Evolutionary conservation across 1,284 basidiomycete species (phyloP).

Genomic region (Pholiota adiposa): DNA sequence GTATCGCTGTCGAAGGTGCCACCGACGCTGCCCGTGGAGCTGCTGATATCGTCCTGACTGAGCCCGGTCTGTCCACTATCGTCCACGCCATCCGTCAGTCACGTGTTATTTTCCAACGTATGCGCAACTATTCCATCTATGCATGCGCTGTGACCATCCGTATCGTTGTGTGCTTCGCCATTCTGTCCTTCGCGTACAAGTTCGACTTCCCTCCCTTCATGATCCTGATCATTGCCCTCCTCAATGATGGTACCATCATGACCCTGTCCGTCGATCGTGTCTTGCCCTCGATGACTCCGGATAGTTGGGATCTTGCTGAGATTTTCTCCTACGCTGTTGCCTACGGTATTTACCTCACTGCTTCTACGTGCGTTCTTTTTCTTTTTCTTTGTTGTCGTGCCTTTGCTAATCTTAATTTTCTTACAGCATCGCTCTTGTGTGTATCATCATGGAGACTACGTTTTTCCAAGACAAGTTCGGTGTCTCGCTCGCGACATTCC

Average conservation of each 20-base stretch:
- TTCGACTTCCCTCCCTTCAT: slow-evolving; percentile 99
- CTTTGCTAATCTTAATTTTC: not conserved
- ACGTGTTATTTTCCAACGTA: slow-evolving; percentile 96
- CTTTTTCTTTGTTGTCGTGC: not conserved
- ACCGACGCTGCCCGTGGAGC: slow-evolving; percentile 95
- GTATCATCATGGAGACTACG: slow-evolving; percentile 84
- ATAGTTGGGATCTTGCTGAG: slow-evolving; percentile 96
- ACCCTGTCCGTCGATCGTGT: slow-evolving; percentile 97
- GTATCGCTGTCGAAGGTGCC: slow-evolving; percentile 97
- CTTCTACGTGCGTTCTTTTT: slow-evolving; percentile 73
- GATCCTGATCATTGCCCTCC: slow-evolving; percentile 95
- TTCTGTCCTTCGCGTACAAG: slow-evolving; percentile 94
- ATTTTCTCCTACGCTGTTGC: slow-evolving; percentile 96
- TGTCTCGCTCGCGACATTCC: slow-evolving; percentile 59
- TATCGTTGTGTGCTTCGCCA: slow-evolving; percentile 97
- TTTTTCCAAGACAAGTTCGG: slow-evolving; percentile 93
- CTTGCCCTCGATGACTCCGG: slow-evolving; percentile 88
- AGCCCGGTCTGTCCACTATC: slow-evolving; percentile 96
- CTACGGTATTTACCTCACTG: slow-evolving; percentile 92
- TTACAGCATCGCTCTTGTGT: slow-evolving; percentile 74
- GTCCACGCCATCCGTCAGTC: slow-evolving; percentile 96
- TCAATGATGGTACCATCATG: slow-evolving; percentile 99
- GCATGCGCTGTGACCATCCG: slow-evolving; percentile 95
- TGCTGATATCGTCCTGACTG: slow-evolving; percentile 93
- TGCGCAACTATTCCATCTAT: slow-evolving; percentile 96